These are phyloP conservation scores for Akanthomyces muscarius DNA, from an alignment of 2,329 filamentous ascomycete species.

Conservation along the genomic window DNA sequence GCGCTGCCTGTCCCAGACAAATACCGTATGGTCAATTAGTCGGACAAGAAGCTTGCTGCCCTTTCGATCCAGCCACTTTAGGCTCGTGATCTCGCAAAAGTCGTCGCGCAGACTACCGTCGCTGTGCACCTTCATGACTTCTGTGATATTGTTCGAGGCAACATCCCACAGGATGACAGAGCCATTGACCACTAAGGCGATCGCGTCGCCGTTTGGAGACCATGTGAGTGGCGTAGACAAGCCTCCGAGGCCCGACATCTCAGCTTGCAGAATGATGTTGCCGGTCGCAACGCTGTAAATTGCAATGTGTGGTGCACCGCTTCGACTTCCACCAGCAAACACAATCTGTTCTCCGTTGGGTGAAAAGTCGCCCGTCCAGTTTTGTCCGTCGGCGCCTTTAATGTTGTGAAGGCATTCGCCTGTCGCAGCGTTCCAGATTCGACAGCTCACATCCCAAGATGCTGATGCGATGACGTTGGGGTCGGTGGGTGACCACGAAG, in stretches of 20 bases:
- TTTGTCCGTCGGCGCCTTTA: neutral
- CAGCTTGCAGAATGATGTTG: neutral
- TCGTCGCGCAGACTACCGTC: slow-evolving; percentile 5
- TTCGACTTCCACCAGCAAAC: neutral
- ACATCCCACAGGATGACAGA: slow-evolving; percentile 8
- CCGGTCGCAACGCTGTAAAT: slow-evolving; percentile 8
- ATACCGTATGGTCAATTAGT: slow-evolving; percentile 1
- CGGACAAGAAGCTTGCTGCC: slow-evolving; percentile 10
- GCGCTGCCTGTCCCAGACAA: slow-evolving; percentile 9
- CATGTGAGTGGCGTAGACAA: slow-evolving; percentile 4
- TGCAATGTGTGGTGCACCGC: neutral
- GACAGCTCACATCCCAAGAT: slow-evolving; percentile 11
- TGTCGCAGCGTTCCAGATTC: slow-evolving; percentile 9
- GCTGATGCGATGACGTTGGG: slow-evolving; percentile 6
- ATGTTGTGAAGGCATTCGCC: slow-evolving; percentile 1
- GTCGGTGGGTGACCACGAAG: slow-evolving; percentile 11
- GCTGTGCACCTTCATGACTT: slow-evolving; percentile 7
- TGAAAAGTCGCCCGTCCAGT: slow-evolving; percentile 12
- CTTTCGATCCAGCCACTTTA: slow-evolving; percentile 7
- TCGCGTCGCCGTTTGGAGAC: slow-evolving; percentile 1
- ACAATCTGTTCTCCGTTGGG: slow-evolving; percentile 11
- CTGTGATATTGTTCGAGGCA: neutral
- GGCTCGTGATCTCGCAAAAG: slow-evolving; percentile 2
- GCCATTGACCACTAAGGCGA: neutral
- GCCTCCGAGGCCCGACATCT: neutral